phyloP scores from a whole-genome alignment of 805 yeast species.

The Hanseniaspora lindneri region DNA sequence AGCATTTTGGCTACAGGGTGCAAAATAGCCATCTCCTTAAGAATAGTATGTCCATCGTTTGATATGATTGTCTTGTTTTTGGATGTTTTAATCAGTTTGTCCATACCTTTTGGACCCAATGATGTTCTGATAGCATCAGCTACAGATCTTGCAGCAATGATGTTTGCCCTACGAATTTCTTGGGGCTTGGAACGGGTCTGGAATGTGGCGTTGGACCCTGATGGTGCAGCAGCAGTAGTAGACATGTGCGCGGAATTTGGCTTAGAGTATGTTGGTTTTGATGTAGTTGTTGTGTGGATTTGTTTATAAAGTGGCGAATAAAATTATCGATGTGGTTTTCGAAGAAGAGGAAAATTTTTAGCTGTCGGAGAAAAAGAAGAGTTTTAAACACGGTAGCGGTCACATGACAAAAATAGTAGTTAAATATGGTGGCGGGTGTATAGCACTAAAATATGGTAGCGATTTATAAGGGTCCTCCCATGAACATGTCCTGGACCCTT shows the following conservation, averaged over 20 bases:
- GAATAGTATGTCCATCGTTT: constrained; percentile 95
- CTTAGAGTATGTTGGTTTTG: background rate
- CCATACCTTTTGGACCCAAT: constrained; percentile 98
- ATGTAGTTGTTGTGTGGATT: too few species aligned
- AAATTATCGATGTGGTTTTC: too few species aligned
- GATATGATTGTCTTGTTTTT: constrained; percentile 87
- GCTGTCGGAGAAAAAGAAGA: too few species aligned
- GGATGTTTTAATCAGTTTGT: constrained; percentile 92
- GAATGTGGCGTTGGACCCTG: constrained; percentile 74
- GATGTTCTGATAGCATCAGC: constrained; percentile 93
- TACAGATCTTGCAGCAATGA: constrained; percentile 85
- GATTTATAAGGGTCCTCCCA: too few species aligned
- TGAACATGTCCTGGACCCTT: too few species aligned
- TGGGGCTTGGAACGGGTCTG: constrained; percentile 89
- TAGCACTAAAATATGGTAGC: too few species aligned
- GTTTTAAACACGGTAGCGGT: too few species aligned
- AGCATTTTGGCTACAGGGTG: constrained; percentile 98
- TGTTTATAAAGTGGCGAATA: too few species aligned
- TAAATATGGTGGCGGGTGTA: too few species aligned
- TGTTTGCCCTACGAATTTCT: constrained; percentile 81
- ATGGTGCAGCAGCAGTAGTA: constrained; percentile 20
- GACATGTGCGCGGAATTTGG: constrained; percentile 18
- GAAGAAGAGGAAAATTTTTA: too few species aligned
- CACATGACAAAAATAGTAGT: too few species aligned
- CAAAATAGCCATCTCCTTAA: constrained; percentile 93